These are phyloP conservation scores for Agastache rugosa DNA, from an alignment of 257 asterid genomes.

Conservation along the genomic window DNA sequence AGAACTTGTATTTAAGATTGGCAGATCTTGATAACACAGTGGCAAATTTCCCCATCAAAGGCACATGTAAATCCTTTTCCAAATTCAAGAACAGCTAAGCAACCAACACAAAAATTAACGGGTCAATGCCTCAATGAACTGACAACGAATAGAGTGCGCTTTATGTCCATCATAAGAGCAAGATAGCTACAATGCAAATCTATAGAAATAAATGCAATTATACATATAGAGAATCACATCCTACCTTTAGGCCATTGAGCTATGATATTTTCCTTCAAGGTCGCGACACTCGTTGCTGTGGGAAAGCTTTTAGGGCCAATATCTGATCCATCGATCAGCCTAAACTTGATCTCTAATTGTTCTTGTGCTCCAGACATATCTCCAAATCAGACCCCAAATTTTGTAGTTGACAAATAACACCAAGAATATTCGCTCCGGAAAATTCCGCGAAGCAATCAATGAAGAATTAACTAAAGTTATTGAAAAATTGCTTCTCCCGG, in stretches of 20 bases:
- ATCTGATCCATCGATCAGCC: constrained; percentile 90
- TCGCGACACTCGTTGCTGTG: constrained; percentile 66
- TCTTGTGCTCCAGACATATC: constrained; percentile 75
- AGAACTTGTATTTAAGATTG: not conserved
- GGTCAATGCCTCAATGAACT: no score
- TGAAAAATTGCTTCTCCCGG: constrained; percentile 24
- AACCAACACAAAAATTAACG: not conserved
- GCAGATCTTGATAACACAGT: no score
- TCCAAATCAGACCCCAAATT: constrained; percentile 32
- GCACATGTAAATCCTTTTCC: not conserved
- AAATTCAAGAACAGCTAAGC: not conserved
- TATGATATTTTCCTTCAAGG: constrained; percentile 84
- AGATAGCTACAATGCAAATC: not conserved
- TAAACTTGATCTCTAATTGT: constrained; percentile 83
- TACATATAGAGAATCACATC: constrained; percentile 9
- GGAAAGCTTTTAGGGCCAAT: constrained; percentile 81
- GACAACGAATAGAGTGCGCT: no score
- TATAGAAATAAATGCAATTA: not conserved
- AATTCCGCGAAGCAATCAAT: constrained; percentile 33
- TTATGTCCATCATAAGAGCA: no score
- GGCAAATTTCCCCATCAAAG: no score
- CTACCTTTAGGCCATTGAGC: constrained; percentile 97
- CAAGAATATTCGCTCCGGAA: constrained; percentile 42
- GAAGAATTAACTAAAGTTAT: constrained; percentile 33
- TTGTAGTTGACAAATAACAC: constrained; percentile 30